phyloP scores from a whole-genome alignment of 257 asterid genomes.

The Coffea canephora region DNA sequence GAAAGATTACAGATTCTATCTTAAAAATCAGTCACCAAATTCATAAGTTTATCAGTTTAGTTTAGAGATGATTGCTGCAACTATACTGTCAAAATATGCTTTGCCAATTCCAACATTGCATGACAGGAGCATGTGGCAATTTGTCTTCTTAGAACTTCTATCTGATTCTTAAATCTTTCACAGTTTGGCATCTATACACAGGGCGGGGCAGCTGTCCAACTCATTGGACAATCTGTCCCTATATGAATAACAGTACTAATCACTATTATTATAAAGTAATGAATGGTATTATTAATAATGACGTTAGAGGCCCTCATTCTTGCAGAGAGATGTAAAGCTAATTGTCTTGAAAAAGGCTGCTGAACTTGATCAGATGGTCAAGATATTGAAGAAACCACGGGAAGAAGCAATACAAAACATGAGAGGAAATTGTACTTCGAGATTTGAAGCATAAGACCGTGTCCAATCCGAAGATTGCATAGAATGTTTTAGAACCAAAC shows the following conservation, averaged over 20 bases:
- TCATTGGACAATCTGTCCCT: slow-evolving; percentile 7
- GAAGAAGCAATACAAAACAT: too few relatives aligned
- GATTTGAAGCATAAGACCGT: too few relatives aligned
- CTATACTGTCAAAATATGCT: background rate
- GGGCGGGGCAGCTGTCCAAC: background rate
- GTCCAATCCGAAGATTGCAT: too few relatives aligned
- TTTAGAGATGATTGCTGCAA: too few relatives aligned
- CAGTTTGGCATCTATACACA: background rate
- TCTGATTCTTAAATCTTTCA: background rate
- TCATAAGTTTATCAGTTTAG: too few relatives aligned
- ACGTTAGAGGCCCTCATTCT: background rate
- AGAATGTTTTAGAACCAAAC: too few relatives aligned
- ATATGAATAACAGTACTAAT: background rate
- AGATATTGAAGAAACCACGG: too few relatives aligned
- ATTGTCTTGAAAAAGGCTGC: background rate
- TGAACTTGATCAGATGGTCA: too few relatives aligned
- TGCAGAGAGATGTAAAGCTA: background rate
- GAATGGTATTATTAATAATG: background rate
- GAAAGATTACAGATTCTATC: too few relatives aligned
- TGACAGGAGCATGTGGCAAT: background rate
- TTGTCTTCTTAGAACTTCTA: background rate
- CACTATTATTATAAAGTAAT: background rate
- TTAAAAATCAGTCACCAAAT: too few relatives aligned
- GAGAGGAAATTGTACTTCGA: too few relatives aligned
- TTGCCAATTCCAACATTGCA: background rate